These are phyloP conservation scores for Ilyonectria robusta DNA, from an alignment of 2,329 filamentous ascomycete species.

Conservation along the genomic window DNA sequence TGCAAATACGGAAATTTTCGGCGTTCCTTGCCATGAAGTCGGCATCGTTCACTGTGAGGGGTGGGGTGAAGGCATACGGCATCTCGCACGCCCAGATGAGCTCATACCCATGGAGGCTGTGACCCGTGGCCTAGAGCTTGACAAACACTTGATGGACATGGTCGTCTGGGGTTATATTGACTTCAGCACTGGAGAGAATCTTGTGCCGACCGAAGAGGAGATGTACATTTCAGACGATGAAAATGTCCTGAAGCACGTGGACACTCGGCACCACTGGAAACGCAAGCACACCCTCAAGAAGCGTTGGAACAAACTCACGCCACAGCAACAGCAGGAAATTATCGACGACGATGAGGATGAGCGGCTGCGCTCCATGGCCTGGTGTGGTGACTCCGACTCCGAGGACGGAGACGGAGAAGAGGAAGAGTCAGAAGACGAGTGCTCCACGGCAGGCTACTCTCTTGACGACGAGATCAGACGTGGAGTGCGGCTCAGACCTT, in stretches of 20 bases:
- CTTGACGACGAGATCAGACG: constrained; percentile 53
- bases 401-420: constrained; percentile 36
- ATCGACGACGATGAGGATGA: constrained; percentile 54
- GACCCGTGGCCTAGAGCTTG: constrained; percentile 66
- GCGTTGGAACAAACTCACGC: constrained; percentile 56
- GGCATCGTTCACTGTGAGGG: constrained; percentile 69
- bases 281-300: constrained; percentile 62
- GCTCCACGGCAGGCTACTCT: constrained; percentile 26
- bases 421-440: constrained; percentile 30
- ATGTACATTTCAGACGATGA: constrained; percentile 67
- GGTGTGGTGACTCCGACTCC: constrained; percentile 43
- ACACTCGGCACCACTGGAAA: constrained; percentile 58
- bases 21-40: constrained; percentile 66
- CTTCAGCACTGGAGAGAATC: constrained; percentile 63
- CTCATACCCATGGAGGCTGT: constrained; percentile 70
- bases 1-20: constrained; percentile 56
- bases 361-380: constrained; percentile 53
- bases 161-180: constrained; percentile 75
- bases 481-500: constrained; percentile 50
- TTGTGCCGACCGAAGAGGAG: constrained; percentile 65
- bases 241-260: constrained; percentile 48
- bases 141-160: constrained; percentile 69
- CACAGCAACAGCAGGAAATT: constrained; percentile 56
- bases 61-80: constrained; percentile 64
- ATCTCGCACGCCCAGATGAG: constrained; percentile 71